Conservation (phyloP, 2,329 filamentous ascomycete genomes). For the Pseudomassariella vexata region DNA sequence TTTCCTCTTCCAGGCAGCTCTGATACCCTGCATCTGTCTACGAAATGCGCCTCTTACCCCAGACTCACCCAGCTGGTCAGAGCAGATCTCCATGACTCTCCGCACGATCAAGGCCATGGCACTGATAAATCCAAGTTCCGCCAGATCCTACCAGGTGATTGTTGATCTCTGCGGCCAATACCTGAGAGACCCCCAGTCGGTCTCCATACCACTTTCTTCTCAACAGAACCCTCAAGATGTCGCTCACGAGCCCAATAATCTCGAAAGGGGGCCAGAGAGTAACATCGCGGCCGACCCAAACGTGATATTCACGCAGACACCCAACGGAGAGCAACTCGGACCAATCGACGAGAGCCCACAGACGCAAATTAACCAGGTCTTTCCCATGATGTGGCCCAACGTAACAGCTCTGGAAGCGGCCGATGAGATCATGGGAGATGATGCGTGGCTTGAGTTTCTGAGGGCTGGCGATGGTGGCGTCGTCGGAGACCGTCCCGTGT, state of each 20-base stretch:
- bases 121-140: slow-evolving; percentile 31
- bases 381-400: slow-evolving; percentile 42
- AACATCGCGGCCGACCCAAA: neutral
- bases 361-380: slow-evolving; percentile 35
- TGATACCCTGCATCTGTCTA: slow-evolving; percentile 42
- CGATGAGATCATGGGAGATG: slow-evolving; percentile 31
- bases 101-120: slow-evolving; percentile 29
- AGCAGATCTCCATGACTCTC: slow-evolving; percentile 32
- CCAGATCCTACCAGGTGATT: slow-evolving; percentile 35
- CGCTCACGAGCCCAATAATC: too few species aligned
- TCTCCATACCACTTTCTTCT: too few species aligned
- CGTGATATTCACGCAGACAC: neutral
- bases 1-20: slow-evolving; percentile 42
- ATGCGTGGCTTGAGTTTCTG: slow-evolving; percentile 31
- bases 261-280: neutral
- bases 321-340: neutral
- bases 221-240: too few species aligned
- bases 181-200: neutral
- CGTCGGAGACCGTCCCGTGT: too few species aligned
- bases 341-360: slow-evolving; percentile 32
- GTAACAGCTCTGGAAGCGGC: slow-evolving; percentile 28
- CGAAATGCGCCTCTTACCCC: slow-evolving; percentile 33
- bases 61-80: slow-evolving; percentile 31
- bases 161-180: slow-evolving; percentile 28
- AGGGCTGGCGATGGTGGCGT: too few species aligned